phyloP scores from a whole-genome alignment of 129 eudicot genomes.

The Centaurea solstitialis region DNA sequence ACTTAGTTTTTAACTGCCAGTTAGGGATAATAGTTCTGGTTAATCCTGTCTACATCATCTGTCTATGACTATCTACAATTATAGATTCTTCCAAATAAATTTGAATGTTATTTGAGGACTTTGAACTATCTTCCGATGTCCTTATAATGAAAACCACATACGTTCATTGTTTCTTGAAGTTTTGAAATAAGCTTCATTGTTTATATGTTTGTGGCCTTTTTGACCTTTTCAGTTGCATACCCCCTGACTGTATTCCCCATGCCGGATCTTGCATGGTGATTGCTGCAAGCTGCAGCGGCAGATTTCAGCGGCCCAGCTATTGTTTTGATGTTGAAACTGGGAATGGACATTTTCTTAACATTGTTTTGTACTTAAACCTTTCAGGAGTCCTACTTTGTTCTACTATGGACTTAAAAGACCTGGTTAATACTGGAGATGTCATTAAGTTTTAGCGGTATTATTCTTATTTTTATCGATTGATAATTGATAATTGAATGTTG shows the following conservation, averaged over 20 bases:
- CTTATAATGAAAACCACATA: constrained; percentile 6
- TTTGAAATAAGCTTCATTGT: constrained; percentile 1
- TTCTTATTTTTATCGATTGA: not conserved
- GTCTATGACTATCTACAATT: constrained; percentile 12
- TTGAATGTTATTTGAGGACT: not conserved
- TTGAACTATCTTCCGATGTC: not conserved
- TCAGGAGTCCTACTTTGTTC: constrained; percentile 7
- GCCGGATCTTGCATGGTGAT: constrained; percentile 10
- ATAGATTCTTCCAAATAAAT: constrained; percentile 18
- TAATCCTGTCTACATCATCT: constrained; percentile 8
- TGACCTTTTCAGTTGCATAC: constrained; percentile 36
- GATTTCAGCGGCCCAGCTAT: constrained; percentile 24
- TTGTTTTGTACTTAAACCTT: constrained; percentile 19
- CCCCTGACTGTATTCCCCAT: not conserved
- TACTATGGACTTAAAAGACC: not conserved
- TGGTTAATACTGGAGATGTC: constrained; percentile 5
- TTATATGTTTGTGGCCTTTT: constrained; percentile 9
- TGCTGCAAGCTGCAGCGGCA: constrained; percentile 27
- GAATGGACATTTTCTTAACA: constrained; percentile 5
- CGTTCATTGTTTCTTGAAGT: constrained; percentile 5
- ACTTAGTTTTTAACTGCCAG: constrained; percentile 25
- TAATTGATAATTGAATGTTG: constrained; percentile 3
- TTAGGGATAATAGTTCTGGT: constrained; percentile 18
- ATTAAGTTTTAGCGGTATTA: not conserved
- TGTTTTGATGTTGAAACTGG: constrained; percentile 32